A percentile compares a stretch with the other conserved stretches of the same genome.
phyloP scores from a whole-genome alignment of 2,329 filamentous ascomycete species.

The Sporothrix humicola region DNA sequence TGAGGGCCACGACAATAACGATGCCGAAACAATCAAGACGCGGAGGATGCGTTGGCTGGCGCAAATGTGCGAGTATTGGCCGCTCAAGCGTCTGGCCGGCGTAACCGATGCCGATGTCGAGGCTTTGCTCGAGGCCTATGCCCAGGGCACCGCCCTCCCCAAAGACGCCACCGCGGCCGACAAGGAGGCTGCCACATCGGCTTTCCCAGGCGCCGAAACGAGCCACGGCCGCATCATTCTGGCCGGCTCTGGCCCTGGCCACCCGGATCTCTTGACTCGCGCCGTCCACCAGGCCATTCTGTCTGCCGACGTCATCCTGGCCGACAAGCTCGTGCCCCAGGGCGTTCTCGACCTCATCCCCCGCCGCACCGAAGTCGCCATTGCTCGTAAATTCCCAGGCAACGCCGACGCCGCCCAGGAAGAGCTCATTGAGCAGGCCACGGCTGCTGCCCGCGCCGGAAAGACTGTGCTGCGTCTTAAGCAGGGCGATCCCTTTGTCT shows the following conservation, averaged over 20 bases:
- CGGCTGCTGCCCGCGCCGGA: conserved; percentile 68
- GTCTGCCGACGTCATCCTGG: conserved; percentile 77
- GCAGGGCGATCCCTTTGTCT: conserved; percentile 96
- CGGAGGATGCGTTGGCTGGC: conserved; percentile 89
- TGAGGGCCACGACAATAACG: conserved; percentile 39
- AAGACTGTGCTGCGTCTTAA: conserved; percentile 87
- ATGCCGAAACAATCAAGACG: conserved; percentile 60
- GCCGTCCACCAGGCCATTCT: conserved; percentile 79
- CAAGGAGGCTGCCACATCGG: not conserved
- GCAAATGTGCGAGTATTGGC: conserved; percentile 99
- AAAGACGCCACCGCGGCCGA: not conserved
- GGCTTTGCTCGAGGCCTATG: conserved; percentile 74
- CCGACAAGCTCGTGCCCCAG: conserved; percentile 84
- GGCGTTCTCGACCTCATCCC: conserved; percentile 89
- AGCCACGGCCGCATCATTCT: conserved; percentile 74
- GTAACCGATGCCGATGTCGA: conserved; percentile 83
- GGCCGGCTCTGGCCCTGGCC: conserved; percentile 89
- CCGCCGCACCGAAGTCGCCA: conserved; percentile 84
- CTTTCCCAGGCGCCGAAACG: conserved; percentile 27
- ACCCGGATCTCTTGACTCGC: conserved; percentile 87
- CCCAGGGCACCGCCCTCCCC: conserved; percentile 41
- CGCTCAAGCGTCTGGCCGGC: conserved; percentile 77
- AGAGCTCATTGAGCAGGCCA: conserved; percentile 80
- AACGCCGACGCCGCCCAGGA: conserved; percentile 94
- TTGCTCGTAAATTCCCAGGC: conserved; percentile 95